phyloP scores from a whole-genome alignment of 345 rosid species.

The Carallia pectinifolia region DNA sequence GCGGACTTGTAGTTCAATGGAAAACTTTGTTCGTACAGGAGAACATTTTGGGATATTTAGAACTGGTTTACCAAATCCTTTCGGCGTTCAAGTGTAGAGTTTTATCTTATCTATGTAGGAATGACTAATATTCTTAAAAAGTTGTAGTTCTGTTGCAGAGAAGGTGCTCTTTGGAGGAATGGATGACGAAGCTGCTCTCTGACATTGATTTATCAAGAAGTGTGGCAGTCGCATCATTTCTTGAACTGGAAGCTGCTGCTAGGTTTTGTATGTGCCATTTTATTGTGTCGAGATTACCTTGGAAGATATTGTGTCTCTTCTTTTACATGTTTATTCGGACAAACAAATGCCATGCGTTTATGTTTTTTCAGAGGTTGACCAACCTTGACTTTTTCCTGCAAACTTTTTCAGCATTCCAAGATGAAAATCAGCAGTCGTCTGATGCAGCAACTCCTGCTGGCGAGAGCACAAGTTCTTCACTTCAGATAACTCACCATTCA shows the following conservation, averaged over 20 bases:
- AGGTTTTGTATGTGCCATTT: conserved; percentile 79
- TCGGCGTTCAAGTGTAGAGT: not conserved
- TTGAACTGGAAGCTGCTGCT: conserved; percentile 97
- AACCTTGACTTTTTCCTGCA: conserved; percentile 8
- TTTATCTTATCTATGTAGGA: not conserved
- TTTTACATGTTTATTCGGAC: not conserved
- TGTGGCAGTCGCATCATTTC: conserved; percentile 84
- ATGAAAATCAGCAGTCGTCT: conserved; percentile 49
- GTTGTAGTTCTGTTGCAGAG: conserved; percentile 70
- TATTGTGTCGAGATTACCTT: conserved; percentile 23
- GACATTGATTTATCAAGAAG: conserved; percentile 96
- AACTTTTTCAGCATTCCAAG: conserved; percentile 83
- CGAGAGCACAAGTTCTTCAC: conserved; percentile 41
- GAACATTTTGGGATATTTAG: not conserved
- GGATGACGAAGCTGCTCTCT: conserved; percentile 90
- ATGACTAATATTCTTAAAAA: conserved; percentile 40
- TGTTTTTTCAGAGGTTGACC: not conserved
- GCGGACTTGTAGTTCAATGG: not conserved
- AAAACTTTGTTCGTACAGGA: not conserved
- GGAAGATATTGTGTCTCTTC: conserved; percentile 4
- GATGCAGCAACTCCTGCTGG: conserved; percentile 42
- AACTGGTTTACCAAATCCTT: not conserved
- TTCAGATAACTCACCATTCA: conserved; percentile 46
- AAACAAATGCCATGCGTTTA: not conserved
- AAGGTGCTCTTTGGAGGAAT: conserved; percentile 90